phyloP scores from a whole-genome alignment of 768 basidiomycete species.

The Crassisporium funariophilum region DNA sequence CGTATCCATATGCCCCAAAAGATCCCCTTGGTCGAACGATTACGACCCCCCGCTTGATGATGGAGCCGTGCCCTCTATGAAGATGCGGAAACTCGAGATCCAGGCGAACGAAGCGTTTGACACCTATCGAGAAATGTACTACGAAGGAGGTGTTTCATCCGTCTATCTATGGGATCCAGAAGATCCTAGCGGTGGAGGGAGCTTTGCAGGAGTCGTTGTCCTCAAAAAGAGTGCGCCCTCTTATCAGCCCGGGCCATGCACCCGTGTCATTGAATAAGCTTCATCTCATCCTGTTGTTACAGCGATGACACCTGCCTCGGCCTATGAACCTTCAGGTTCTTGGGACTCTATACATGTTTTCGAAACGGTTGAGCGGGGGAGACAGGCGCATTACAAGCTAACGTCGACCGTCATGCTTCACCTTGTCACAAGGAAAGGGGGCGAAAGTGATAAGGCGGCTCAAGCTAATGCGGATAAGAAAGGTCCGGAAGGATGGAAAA shows the following conservation, averaged over 20 bases:
- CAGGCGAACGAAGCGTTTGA: constrained; percentile 96
- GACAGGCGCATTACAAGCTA: constrained; percentile 94
- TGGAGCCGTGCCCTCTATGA: constrained; percentile 82
- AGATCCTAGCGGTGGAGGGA: constrained; percentile 59
- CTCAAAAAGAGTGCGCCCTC: constrained; percentile 82
- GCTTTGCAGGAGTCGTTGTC: constrained; percentile 95
- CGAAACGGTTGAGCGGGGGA: constrained; percentile 87
- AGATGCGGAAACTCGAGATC: constrained; percentile 89
- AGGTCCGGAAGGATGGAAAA: constrained; percentile 48
- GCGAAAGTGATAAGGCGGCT: constrained; percentile 36
- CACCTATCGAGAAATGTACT: constrained; percentile 98
- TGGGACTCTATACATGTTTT: constrained; percentile 99
- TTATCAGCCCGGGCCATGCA: background rate
- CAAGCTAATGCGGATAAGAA: constrained; percentile 42
- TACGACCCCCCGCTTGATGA: constrained; percentile 91
- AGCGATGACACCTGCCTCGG: constrained; percentile 62
- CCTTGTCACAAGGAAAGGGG: constrained; percentile 58
- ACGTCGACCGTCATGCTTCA: constrained; percentile 98
- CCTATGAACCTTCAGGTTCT: constrained; percentile 73
- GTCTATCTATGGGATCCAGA: constrained; percentile 99
- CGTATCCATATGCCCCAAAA: constrained; percentile 31
- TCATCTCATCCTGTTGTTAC: background rate
- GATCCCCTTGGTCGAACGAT: constrained; percentile 98
- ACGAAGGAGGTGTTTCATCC: constrained; percentile 95
- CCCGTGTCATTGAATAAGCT: background rate